These are phyloP conservation scores for Crassisporium funariophilum DNA, from an alignment of 768 basidiomycete genomes.

Conservation along the genomic window DNA sequence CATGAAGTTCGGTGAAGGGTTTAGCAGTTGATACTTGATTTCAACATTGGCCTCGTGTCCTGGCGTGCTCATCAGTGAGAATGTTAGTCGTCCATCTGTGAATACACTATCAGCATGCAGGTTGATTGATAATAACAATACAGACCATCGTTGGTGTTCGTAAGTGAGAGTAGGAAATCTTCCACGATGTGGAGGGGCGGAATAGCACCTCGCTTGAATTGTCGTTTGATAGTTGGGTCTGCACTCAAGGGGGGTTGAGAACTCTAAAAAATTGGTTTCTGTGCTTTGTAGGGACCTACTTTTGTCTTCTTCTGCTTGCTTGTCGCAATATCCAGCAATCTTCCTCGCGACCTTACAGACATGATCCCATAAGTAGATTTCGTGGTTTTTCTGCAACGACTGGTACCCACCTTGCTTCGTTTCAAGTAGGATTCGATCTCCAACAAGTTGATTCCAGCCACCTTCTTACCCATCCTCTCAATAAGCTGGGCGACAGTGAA, in stretches of 20 bases:
- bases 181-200: conserved; percentile 84
- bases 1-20: conserved; percentile 84
- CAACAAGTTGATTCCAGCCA: conserved; percentile 77
- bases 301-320: conserved; percentile 45
- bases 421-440: conserved; percentile 82
- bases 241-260: neutral
- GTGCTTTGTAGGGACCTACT: conserved; percentile 25
- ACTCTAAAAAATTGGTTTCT: neutral
- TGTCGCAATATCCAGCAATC: conserved; percentile 84
- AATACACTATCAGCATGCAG: conserved; percentile 4
- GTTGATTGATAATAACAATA: neutral
- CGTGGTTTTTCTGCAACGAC: neutral
- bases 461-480: conserved; percentile 64
- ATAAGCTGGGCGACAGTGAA: conserved; percentile 70
- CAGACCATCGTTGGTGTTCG: conserved; percentile 72
- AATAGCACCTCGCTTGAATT: conserved; percentile 44
- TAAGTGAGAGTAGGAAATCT: conserved; percentile 75
- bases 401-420: conserved; percentile 73
- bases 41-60: conserved; percentile 50
- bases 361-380: neutral
- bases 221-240: conserved; percentile 20
- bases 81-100: conserved; percentile 74
- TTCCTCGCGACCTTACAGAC: conserved; percentile 63
- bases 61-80: conserved; percentile 45
- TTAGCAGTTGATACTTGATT: conserved; percentile 89